Conservation (phyloP, 2,329 filamentous ascomycete species). For the Lecanicillium sp. region DNA sequence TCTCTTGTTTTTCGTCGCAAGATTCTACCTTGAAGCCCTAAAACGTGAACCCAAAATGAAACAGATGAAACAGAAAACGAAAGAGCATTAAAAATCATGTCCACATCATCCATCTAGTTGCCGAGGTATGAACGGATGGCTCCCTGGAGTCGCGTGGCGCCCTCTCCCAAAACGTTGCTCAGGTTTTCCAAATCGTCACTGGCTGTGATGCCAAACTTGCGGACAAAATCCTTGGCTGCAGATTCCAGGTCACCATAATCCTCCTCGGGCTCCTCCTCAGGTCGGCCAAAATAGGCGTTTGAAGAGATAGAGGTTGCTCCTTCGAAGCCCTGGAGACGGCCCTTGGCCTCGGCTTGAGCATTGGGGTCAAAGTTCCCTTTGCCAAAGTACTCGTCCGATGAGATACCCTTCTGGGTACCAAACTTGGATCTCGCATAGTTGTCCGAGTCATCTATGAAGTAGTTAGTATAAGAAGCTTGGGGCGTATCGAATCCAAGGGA, state of each 20-base stretch:
- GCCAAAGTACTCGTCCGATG: slow-evolving; percentile 96
- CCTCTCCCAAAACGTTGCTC: slow-evolving; percentile 74
- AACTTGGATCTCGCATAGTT: slow-evolving; percentile 84
- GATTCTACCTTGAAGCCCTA: not conserved
- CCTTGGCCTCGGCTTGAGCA: slow-evolving; percentile 78
- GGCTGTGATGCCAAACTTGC: slow-evolving; percentile 90
- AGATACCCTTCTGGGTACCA: slow-evolving; percentile 88
- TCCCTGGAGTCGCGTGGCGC: slow-evolving; percentile 75
- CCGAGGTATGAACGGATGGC: slow-evolving; percentile 58
- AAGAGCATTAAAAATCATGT: too few relatives aligned
- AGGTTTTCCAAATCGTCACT: slow-evolving; percentile 94
- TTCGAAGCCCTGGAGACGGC: slow-evolving; percentile 83
- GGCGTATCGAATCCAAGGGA: not conserved
- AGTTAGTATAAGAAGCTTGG: not conserved
- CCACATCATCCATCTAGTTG: slow-evolving; percentile 30
- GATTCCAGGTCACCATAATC: slow-evolving; percentile 87
- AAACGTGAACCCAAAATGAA: not conserved
- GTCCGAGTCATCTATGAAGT: slow-evolving; percentile 59
- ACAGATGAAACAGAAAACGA: not conserved
- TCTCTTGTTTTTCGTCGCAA: too few relatives aligned
- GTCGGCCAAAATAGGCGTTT: slow-evolving; percentile 94
- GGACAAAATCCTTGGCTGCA: slow-evolving; percentile 93
- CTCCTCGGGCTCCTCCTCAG: slow-evolving; percentile 71
- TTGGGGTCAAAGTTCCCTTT: slow-evolving; percentile 78
- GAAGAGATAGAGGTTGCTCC: slow-evolving; percentile 87